phyloP scores from a whole-genome alignment of 768 basidiomycete genomes.

The Tricholoma flavovirens region DNA sequence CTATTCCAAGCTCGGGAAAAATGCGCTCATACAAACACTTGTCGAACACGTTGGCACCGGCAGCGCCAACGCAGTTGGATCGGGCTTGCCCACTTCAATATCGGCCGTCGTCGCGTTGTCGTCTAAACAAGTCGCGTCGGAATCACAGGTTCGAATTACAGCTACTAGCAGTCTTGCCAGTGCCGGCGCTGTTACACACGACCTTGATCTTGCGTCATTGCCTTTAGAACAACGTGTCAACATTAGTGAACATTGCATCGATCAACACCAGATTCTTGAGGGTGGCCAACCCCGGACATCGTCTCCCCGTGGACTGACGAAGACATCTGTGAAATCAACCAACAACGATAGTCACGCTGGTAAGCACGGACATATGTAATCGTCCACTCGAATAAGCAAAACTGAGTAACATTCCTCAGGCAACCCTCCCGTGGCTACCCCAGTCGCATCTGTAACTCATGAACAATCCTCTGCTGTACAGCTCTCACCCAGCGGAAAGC shows the following conservation, averaged over 20 bases:
- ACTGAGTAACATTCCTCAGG: neutral
- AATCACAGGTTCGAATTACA: neutral
- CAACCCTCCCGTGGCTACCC: neutral
- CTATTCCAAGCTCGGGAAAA: constrained; percentile 64
- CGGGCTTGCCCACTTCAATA: too few relatives aligned
- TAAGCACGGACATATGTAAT: neutral
- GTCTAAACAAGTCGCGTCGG: neutral
- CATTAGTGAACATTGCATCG: neutral
- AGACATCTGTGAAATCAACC: neutral
- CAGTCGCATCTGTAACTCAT: neutral
- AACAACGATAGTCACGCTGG: neutral
- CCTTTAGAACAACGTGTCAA: neutral
- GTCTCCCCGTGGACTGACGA: neutral
- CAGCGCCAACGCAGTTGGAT: neutral
- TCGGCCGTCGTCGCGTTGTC: neutral
- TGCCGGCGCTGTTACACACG: neutral
- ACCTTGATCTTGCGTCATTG: neutral
- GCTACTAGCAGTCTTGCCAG: neutral
- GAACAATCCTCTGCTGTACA: neutral
- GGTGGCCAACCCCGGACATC: neutral
- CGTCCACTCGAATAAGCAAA: neutral
- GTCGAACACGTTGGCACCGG: constrained; percentile 14
- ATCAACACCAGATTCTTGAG: neutral
- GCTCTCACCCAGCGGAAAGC: neutral
- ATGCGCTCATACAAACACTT: constrained; percentile 47